Percentiles rank a stretch among this genome's conserved stretches.
phyloP scores from a whole-genome alignment of 2,329 filamentous ascomycete species.

The Gaeumannomyces sp. region DNA sequence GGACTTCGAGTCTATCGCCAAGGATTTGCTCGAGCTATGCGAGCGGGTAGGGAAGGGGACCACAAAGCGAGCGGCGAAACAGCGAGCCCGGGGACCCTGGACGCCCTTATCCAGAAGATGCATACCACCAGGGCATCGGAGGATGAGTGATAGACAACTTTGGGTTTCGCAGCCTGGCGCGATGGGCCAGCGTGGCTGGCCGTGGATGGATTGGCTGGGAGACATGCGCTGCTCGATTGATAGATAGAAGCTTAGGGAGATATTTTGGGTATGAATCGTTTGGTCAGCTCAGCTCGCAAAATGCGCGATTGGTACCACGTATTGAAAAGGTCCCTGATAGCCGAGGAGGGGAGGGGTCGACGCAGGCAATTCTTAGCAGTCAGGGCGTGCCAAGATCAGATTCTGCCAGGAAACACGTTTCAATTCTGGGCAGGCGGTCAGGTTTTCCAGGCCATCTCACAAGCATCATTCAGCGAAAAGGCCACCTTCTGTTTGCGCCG shows the following conservation, averaged over 20 bases:
- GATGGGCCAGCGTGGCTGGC: background rate
- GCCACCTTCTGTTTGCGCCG: background rate
- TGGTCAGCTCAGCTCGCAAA: background rate
- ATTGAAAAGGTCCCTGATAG: background rate
- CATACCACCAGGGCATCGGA: background rate
- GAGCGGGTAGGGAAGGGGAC: conserved; percentile 14
- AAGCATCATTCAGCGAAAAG: background rate
- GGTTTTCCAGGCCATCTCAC: background rate
- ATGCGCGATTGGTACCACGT: background rate
- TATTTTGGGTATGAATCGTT: background rate
- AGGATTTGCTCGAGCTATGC: conserved; percentile 33
- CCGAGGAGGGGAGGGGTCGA: background rate
- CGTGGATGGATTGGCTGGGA: background rate
- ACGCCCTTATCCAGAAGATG: background rate
- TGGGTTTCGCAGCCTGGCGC: too few species aligned
- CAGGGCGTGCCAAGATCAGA: background rate
- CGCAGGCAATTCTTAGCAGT: background rate
- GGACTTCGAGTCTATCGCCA: conserved; percentile 69
- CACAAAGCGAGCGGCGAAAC: background rate
- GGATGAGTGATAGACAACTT: background rate
- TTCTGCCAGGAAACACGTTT: background rate
- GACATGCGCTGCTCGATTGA: background rate
- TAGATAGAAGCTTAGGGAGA: too few species aligned
- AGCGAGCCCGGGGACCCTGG: background rate
- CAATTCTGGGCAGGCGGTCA: background rate